Evolutionary conservation across 2,329 filamentous ascomycete species (phyloP).

Genomic region (Ophiostoma populinum): DNA sequence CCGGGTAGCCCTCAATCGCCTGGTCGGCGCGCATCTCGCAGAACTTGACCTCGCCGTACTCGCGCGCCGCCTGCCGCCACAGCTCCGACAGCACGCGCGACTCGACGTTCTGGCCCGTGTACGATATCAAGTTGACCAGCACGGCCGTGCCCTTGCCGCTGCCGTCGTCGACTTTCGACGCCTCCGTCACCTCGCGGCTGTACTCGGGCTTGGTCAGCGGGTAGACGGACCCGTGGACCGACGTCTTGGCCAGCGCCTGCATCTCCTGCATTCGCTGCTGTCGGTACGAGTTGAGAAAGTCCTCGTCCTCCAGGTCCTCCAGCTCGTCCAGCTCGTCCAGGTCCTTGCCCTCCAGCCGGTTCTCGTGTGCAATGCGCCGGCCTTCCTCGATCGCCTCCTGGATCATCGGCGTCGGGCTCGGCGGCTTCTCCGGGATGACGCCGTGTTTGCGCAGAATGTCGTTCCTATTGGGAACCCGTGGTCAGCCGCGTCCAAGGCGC

Average conservation of each 20-base stretch:
- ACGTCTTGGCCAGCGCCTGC: slow-evolving; percentile 53
- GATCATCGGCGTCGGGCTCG: slow-evolving; percentile 87
- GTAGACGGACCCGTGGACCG: slow-evolving; percentile 78
- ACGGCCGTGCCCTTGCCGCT: slow-evolving; percentile 22
- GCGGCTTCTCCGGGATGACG: slow-evolving; percentile 93
- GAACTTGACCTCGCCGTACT: slow-evolving; percentile 93
- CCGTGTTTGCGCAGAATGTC: slow-evolving; percentile 95
- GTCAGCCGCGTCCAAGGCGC: neutral
- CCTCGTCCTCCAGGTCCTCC: slow-evolving; percentile 90
- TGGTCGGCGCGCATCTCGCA: slow-evolving; percentile 85
- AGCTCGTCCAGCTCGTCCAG: slow-evolving; percentile 84
- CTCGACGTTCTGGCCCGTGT: slow-evolving; percentile 65
- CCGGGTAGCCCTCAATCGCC: slow-evolving; percentile 93
- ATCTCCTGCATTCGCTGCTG: slow-evolving; percentile 79
- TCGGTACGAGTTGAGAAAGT: slow-evolving; percentile 73
- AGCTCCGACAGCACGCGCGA: slow-evolving; percentile 69
- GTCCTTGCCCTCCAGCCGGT: slow-evolving; percentile 83
- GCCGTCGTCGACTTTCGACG: slow-evolving; percentile 34
- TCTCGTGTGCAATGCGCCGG: slow-evolving; percentile 70
- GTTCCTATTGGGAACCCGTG: slow-evolving; percentile 46
- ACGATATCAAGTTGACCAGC: slow-evolving; percentile 68
- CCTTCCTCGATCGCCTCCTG: slow-evolving; percentile 85
- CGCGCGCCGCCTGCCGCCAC: slow-evolving; percentile 67
- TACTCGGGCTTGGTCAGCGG: slow-evolving; percentile 92
- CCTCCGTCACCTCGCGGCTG: slow-evolving; percentile 76